phyloP scores from a whole-genome alignment of 306 rosid species.

The Rosa rugosa region DNA sequence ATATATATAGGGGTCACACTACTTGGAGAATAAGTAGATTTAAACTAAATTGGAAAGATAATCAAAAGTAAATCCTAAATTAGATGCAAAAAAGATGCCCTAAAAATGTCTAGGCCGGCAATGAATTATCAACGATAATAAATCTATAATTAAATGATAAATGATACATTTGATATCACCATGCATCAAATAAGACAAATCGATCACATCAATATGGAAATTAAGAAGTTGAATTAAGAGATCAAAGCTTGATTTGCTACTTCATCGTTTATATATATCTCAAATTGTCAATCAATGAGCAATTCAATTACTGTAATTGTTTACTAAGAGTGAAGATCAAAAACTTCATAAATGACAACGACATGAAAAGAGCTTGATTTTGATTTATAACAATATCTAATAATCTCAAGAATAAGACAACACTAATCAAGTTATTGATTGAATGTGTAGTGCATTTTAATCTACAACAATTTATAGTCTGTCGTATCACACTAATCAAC shows the following conservation, averaged over 20 bases:
- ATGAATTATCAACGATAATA: no score
- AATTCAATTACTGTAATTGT: background rate
- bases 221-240: background rate
- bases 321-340: background rate
- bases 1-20: no score
- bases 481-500: background rate
- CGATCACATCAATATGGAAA: background rate
- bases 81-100: no score
- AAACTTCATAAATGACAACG: background rate
- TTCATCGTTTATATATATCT: background rate
- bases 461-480: background rate
- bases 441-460: background rate
- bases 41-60: no score
- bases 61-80: no score
- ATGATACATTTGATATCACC: no score
- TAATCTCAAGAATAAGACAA: background rate
- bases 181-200: background rate
- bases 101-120: no score
- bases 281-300: no score
- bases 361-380: background rate
- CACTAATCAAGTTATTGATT: background rate
- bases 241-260: slow-evolving; percentile 5
- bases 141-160: no score
- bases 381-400: background rate
- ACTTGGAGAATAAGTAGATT: no score